Evolutionary conservation across 2,329 filamentous ascomycete genomes (phyloP).

Genomic region (Cordyceps farinosa): DNA sequence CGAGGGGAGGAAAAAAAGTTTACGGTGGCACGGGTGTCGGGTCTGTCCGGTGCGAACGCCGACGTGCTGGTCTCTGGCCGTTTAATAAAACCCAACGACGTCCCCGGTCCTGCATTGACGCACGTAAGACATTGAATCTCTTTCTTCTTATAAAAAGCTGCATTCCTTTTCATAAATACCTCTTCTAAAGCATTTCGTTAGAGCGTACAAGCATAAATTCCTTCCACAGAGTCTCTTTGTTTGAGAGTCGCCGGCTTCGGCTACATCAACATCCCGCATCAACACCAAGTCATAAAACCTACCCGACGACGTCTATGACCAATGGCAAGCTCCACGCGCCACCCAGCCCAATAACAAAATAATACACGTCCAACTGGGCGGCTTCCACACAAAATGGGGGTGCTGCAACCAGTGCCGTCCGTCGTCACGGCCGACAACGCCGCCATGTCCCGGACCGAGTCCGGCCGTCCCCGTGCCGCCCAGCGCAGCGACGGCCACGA

Average conservation of each 20-base stretch:
- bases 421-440: slow-evolving; percentile 7
- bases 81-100: slow-evolving; percentile 2
- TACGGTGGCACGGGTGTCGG: neutral
- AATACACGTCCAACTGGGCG: neutral
- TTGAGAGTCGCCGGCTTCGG: too few relatives aligned
- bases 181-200: too few relatives aligned
- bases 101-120: neutral
- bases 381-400: neutral
- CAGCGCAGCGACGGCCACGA: slow-evolving; percentile 1
- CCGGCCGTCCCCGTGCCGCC: neutral
- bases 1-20: neutral
- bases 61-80: neutral
- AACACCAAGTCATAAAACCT: neutral
- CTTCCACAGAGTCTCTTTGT: too few relatives aligned
- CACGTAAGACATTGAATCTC: neutral
- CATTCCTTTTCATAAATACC: neutral
- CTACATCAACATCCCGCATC: neutral
- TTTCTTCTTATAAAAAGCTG: neutral
- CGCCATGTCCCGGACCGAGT: slow-evolving; percentile 8
- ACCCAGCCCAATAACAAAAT: neutral
- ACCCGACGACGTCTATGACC: neutral
- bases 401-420: slow-evolving; percentile 9
- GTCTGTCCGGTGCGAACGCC: slow-evolving; percentile 6
- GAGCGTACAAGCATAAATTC: too few relatives aligned
- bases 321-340: neutral